Base-by-base conservation (phyloP, 345 rosid genomes). In the Eutrema heterophyllum region DNA sequence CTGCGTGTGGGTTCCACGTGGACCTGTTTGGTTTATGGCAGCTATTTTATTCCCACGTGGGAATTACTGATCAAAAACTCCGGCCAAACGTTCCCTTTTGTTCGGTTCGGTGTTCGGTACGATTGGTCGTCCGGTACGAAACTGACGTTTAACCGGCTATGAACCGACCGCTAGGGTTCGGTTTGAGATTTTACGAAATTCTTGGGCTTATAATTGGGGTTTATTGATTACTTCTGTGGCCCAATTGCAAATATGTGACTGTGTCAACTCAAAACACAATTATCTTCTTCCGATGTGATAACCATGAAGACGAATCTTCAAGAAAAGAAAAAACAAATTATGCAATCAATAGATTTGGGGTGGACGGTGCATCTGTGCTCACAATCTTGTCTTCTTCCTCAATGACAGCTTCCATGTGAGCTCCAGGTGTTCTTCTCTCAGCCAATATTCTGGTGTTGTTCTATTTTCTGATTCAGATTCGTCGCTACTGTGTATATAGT, bases 41-140 rank as follows among this genome's bases (percentile, higher is more conserved):
- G 67, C 59, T 66, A 56, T 73, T 56, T 49, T 48, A 49, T 74
- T 57, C 54, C 61, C 67, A 74, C 61, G 72, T 57, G 59, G 15
- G 27, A 21, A 18, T 50, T 8, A 51, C 41, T n/a, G 43, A 24
- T 58, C 45, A 32, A 7, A 12, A n/a, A 14, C 44, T 35, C 64
- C n/a, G 33, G 5, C 49, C 50, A 36, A 51, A 4, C 33, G 43
- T 29, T 14, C 39, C 43, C 38, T 4, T 10, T 16, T 24, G 6
- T 24, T 21, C 4, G 41, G 39, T 30, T 30, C 21, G 10, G 9
- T 15, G 55, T 51, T 49, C 59, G 59, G 57, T 57, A 33, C 55
- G 46, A 45, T 14, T 35, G 27, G 61, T 45, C 29, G 15, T 30
- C 27, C 53, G 52, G 18, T 41, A 12, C 48, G 24, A 15, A 33